phyloP scores from a whole-genome alignment of 2,329 filamentous ascomycete species.

The Aspergillus sp. region DNA sequence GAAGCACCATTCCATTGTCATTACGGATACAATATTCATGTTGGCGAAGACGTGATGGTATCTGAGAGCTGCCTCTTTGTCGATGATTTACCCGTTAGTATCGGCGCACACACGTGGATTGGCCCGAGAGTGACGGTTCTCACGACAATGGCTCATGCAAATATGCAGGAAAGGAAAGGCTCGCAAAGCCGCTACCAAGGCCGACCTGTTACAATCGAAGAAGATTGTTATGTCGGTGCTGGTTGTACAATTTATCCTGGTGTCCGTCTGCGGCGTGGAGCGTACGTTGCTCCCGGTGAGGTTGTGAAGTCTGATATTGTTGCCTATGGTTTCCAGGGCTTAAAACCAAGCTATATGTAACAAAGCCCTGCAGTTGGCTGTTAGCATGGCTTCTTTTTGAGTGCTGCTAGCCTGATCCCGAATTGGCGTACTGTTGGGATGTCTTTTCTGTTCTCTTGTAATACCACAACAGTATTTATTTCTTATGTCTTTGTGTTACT shows the following conservation, averaged over 20 bases:
- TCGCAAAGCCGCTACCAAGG: slow-evolving; percentile 71
- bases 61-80: slow-evolving; percentile 81
- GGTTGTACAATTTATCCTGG: slow-evolving; percentile 58
- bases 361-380: background rate
- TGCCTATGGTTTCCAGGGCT: slow-evolving; percentile 42
- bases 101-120: slow-evolving; percentile 69
- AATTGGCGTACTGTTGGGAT: background rate
- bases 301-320: slow-evolving; percentile 45
- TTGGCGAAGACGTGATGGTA: slow-evolving; percentile 82
- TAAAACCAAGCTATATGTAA: slow-evolving; percentile 44
- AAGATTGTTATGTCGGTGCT: slow-evolving; percentile 66
- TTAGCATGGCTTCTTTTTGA: background rate
- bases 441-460: background rate
- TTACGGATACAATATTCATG: slow-evolving; percentile 91
- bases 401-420: background rate
- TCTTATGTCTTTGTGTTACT: background rate
- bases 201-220: slow-evolving; percentile 71
- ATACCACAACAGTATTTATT: background rate
- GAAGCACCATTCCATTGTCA: slow-evolving; percentile 90
- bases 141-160: slow-evolving; percentile 70
- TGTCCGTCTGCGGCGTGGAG: slow-evolving; percentile 42
- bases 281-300: slow-evolving; percentile 47
- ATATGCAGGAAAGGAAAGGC: slow-evolving; percentile 71
- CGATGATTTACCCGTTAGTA: slow-evolving; percentile 79
- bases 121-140: slow-evolving; percentile 86